Evolutionary conservation across 495 filamentous ascomycete species (phyloP).

Genomic region (Penicillium alfredii): DNA sequence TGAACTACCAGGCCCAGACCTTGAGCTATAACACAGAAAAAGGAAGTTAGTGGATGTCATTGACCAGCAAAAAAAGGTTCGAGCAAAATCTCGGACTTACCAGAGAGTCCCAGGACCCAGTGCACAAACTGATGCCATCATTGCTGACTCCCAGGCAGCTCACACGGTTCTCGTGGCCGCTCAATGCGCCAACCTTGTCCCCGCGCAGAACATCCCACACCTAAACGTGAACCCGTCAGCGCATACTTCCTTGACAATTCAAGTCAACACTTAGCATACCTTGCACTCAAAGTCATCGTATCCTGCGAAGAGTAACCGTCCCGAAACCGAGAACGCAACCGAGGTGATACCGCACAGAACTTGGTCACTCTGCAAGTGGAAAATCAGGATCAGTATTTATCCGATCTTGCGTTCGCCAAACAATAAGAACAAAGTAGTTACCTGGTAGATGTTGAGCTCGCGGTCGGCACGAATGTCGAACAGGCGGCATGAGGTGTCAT

Average conservation of each 20-base stretch:
- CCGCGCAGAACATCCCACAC: constrained; percentile 97
- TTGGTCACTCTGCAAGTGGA: constrained; percentile 81
- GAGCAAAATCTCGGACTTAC: constrained; percentile 71
- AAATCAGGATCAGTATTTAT: too few relatives aligned
- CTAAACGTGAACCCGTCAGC: constrained; percentile 40
- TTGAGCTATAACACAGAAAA: constrained; percentile 56
- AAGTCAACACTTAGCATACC: constrained; percentile 46
- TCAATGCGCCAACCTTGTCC: constrained; percentile 92
- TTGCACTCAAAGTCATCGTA: constrained; percentile 99
- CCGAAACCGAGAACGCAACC: constrained; percentile 95
- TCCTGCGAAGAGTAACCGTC: constrained; percentile 89
- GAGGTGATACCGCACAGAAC: constrained; percentile 98
- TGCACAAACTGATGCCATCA: constrained; percentile 98
- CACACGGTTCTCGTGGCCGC: constrained; percentile 97
- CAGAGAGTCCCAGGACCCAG: constrained; percentile 97
- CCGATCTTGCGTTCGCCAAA: too few relatives aligned
- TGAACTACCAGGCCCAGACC: constrained; percentile 82
- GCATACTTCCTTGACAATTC: neutral
- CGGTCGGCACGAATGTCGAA: constrained; percentile 97
- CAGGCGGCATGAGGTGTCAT: constrained; percentile 93
- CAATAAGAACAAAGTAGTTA: constrained; percentile 39
- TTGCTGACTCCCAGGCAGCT: constrained; percentile 98
- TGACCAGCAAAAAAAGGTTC: neutral
- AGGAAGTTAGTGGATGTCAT: constrained; percentile 4
- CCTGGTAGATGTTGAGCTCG: constrained; percentile 93